A percentile compares a stretch with the other conserved stretches of the same genome.
Conservation (phyloP, 805 yeast species). For the Sugiyamaella valdiviana region DNA sequence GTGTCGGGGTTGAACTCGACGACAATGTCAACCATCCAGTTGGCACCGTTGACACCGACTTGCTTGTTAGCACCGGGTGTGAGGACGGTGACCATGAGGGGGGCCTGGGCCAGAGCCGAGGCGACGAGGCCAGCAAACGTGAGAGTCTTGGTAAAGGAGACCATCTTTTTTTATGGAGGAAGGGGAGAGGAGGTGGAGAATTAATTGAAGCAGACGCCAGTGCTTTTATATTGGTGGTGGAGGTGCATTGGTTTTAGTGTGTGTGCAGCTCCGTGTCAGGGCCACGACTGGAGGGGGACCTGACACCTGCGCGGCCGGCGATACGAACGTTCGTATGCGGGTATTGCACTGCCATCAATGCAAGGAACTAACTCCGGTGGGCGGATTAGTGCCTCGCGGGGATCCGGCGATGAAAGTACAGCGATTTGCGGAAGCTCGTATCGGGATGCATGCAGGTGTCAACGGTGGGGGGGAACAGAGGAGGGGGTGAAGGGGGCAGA, state of each 20-base stretch:
- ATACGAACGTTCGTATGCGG: not conserved
- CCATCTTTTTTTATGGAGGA: no score
- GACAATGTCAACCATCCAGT: slow-evolving; percentile 5
- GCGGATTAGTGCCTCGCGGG: not conserved
- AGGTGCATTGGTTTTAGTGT: no score
- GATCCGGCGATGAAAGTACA: not conserved
- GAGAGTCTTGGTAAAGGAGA: not conserved
- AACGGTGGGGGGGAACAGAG: not conserved
- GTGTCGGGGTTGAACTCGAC: not conserved
- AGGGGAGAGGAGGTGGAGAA: not conserved
- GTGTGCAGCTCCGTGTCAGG: no score
- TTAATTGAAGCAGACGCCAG: no score
- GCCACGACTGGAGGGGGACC: no score
- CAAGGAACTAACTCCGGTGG: not conserved
- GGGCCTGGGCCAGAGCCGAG: not conserved
- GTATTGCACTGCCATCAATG: not conserved
- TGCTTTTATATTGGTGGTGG: no score
- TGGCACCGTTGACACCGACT: not conserved
- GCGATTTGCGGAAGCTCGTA: not conserved
- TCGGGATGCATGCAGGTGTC: not conserved
- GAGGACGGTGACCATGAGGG: slow-evolving; percentile 2
- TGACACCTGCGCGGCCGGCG: no score
- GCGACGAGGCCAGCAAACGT: not conserved
- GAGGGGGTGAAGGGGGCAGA: no score
- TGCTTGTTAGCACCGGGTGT: not conserved